These are phyloP conservation scores for Wallacemonas sp. DNA, from an alignment of 208 protist species.

Conservation along the genomic window DNA sequence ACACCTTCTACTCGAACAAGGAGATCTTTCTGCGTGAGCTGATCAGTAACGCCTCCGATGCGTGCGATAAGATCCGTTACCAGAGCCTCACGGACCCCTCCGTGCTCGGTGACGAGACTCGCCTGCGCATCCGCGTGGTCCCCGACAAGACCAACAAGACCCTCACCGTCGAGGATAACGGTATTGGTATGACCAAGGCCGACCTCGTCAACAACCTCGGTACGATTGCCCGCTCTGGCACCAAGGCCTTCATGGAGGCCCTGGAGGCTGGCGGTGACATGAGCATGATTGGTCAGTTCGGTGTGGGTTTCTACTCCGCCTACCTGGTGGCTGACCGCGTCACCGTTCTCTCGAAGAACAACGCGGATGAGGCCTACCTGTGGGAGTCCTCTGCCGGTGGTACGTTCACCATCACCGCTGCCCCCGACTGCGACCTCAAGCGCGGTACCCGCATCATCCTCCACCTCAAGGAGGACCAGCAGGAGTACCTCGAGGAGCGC, in stretches of 20 bases:
- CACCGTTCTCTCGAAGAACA: constrained; percentile 97
- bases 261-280: constrained; percentile 97
- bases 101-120: constrained; percentile 90
- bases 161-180: constrained; percentile 96
- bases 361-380: constrained; percentile 96
- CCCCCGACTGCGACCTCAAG: constrained; percentile 78
- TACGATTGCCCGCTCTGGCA: constrained; percentile 98
- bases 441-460: constrained; percentile 97
- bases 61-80: constrained; percentile 98
- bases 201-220: constrained; percentile 99
- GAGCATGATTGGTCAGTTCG: constrained; percentile 99
- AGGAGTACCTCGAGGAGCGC: constrained; percentile 95
- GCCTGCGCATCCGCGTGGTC: constrained; percentile 96
- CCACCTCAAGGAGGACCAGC: constrained; percentile 98
- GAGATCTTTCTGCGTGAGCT: constrained; percentile 99
- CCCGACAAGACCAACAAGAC: constrained; percentile 96
- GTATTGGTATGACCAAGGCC: constrained; percentile 99
- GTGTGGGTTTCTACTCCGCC: constrained; percentile 99
- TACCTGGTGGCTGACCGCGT: constrained; percentile 99
- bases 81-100: constrained; percentile 93
- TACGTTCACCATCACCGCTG: constrained; percentile 96
- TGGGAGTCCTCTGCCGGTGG: constrained; percentile 98
- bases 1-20: constrained; percentile 99
- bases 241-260: constrained; percentile 99
- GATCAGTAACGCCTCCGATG: constrained; percentile 99